Base-by-base conservation (phyloP, 2,329 filamentous ascomycete genomes). In the Trichophyton rubrum region DNA sequence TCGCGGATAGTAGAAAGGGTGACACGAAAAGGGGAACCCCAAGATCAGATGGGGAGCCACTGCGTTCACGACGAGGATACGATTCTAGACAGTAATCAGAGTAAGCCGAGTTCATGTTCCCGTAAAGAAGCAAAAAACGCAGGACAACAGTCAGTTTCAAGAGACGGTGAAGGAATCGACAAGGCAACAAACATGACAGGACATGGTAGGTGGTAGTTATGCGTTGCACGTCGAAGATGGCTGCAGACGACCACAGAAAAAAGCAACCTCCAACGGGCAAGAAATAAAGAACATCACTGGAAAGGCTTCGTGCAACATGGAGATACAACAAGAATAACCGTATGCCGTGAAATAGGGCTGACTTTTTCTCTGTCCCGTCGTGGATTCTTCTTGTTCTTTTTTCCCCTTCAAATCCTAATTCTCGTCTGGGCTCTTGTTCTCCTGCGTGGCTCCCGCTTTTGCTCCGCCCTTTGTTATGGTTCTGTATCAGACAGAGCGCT, bases 291-390 rank as follows among this genome's bases (percentile, higher is more conserved):
- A 55, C n/a, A 27, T 7, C 49, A 55, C 49, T 55, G n/a, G 49
- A 55, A 55, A 55, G 49, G 49, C 49, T n/a, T 55, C 49, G 49
- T 55, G 27, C 49, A 55, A 55, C 49, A 33, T 55, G 11, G 49
- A 20, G 49, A 20, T 33, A 35, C 27, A 55, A 49, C 45, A 49
- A 30, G 24, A 49, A 27, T 35, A 38, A 13, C 11, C 13, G 27
- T 8, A 27, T 35, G 49, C 13, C 27, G 49, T 55, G 49, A 55
- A n/a, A 55, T 55, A 55, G 49, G 49, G 49, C 49, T 55, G 49
- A 55, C 49, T 55, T 55, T 55, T 35, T 55, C 27, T 55, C 27
- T 35, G n/a, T 55, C 15, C 38, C 27, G 27, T 30, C 27, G 27
- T 30, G 13, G 47, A 33, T 27, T 22, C 17, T n/a, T 9, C 27